phyloP scores from a whole-genome alignment of 2,329 filamentous ascomycete species.

The Trichoderma guizhouense region DNA sequence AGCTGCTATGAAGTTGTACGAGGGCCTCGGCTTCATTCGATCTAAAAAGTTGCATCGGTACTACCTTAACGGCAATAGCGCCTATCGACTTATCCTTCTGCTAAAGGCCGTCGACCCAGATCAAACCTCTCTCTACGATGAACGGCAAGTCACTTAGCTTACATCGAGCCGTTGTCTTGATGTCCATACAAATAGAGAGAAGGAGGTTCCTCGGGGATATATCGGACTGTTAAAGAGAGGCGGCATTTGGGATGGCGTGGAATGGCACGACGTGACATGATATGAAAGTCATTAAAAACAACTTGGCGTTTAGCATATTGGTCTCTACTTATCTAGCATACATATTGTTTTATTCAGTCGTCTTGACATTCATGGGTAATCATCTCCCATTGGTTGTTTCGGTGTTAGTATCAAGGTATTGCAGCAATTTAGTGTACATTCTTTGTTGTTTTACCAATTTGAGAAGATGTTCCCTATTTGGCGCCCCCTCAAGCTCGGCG shows the following conservation, averaged over 20 bases:
- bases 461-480: neutral
- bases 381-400: neutral
- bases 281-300: neutral
- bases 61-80: constrained; percentile 94
- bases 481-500: neutral
- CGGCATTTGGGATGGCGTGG: neutral
- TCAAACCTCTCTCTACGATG: constrained; percentile 30
- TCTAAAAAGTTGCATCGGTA: constrained; percentile 93
- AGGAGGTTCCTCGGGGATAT: neutral
- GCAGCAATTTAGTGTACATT: neutral
- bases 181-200: neutral
- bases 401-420: neutral
- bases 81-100: constrained; percentile 82
- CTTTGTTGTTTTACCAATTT: neutral
- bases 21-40: constrained; percentile 83
- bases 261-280: neutral
- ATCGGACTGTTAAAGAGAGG: neutral
- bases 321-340: constrained; percentile 1
- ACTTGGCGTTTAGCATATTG: constrained; percentile 17
- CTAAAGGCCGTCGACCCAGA: constrained; percentile 56
- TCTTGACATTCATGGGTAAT: neutral
- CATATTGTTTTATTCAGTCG: neutral
- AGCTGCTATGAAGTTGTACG: constrained; percentile 87
- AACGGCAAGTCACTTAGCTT: neutral
- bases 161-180: too few species aligned